Conservation (phyloP, 2,329 filamentous ascomycete species). For the Metarhizium anisopliae region DNA sequence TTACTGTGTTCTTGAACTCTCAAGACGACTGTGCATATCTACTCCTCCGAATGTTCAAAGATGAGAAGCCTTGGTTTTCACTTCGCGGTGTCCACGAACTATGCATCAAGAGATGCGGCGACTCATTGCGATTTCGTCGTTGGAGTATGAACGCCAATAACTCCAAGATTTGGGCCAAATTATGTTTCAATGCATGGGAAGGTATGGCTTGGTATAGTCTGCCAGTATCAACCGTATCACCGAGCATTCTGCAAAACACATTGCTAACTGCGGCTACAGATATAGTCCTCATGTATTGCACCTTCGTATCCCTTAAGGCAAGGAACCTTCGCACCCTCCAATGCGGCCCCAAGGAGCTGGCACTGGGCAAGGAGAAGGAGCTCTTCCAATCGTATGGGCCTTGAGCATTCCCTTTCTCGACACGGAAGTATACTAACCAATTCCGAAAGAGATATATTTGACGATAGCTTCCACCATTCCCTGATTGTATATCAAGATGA, state of each 20-base stretch:
- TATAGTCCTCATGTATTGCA: slow-evolving; percentile 50
- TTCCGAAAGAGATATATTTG: slow-evolving; percentile 39
- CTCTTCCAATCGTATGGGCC: slow-evolving; percentile 47
- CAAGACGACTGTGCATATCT: slow-evolving; percentile 35
- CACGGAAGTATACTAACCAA: neutral
- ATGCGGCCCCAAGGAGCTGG: slow-evolving; percentile 36
- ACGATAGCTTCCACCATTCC: slow-evolving; percentile 44
- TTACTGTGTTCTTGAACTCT: slow-evolving; percentile 42
- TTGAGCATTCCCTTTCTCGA: too few relatives aligned
- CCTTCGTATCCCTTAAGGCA: slow-evolving; percentile 48
- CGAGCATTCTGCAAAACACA: neutral
- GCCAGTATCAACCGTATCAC: neutral
- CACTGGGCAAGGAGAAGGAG: slow-evolving; percentile 37
- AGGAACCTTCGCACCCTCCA: slow-evolving; percentile 35
- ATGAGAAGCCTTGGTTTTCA: slow-evolving; percentile 35
- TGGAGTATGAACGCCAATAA: slow-evolving; percentile 37
- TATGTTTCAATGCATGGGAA: slow-evolving; percentile 54
- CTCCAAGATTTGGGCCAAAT: slow-evolving; percentile 42
- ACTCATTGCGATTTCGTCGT: slow-evolving; percentile 39
- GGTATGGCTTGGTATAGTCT: slow-evolving; percentile 24
- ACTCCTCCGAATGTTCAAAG: slow-evolving; percentile 34
- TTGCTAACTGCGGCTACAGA: slow-evolving; percentile 27
- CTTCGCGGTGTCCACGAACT: slow-evolving; percentile 45
- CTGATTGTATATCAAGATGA: slow-evolving; percentile 45
- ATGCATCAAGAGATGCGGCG: slow-evolving; percentile 39